Evolutionary conservation across 352 stramenopile species (phyloP).

Genomic region (Pythium folliculosum): DNA sequence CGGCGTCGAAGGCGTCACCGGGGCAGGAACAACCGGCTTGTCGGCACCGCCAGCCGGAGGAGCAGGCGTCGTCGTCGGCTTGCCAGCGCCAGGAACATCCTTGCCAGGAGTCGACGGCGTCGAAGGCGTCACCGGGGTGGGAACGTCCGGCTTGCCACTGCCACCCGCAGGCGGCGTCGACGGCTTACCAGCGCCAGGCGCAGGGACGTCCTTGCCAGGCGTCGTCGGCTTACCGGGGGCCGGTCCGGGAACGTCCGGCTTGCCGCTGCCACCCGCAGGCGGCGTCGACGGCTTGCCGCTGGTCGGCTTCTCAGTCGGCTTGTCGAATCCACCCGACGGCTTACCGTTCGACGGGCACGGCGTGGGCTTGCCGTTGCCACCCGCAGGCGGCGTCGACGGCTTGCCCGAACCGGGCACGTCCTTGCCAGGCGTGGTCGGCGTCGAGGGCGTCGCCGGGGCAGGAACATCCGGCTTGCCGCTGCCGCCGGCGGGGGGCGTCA

Average conservation of each 20-base stretch:
- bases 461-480: constrained; percentile 8
- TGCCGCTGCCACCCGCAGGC: neutral
- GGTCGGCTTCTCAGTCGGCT: neutral
- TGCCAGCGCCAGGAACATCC: neutral
- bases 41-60: neutral
- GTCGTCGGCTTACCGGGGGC: no score
- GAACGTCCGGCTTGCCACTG: no score
- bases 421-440: neutral
- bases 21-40: no score
- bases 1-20: no score
- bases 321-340: neutral
- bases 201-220: no score
- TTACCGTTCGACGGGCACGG: constrained; percentile 7
- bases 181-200: no score
- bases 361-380: constrained; percentile 10
- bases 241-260: neutral
- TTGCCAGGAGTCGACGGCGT: no score
- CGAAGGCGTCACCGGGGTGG: no score
- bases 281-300: neutral
- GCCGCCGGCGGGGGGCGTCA: constrained; percentile 5
- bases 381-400: neutral
- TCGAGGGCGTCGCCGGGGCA: neutral
- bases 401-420: no score
- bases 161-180: no score
- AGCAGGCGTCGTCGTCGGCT: constrained; percentile 1